Evolutionary conservation across 2,329 filamentous ascomycete genomes (phyloP).

Genomic region (Alternaria sp.): DNA sequence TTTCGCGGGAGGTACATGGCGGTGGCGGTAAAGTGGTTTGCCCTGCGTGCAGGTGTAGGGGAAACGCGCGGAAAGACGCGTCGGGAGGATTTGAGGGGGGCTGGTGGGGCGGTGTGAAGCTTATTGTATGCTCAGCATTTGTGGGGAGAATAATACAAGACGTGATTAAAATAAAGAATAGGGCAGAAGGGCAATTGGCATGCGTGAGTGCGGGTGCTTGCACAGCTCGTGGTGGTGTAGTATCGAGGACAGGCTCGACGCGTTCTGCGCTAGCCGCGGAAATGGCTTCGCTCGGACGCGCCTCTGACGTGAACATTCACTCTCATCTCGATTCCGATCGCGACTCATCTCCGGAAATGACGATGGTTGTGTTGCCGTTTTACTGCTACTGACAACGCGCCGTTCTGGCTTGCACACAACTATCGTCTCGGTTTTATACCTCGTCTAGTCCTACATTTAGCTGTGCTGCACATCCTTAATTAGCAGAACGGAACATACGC

Average conservation of each 20-base stretch:
- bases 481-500: too few relatives aligned
- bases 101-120: conserved; percentile 18
- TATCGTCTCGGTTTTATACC: too few relatives aligned
- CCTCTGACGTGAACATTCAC: conserved; percentile 32
- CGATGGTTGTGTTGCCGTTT: too few relatives aligned
- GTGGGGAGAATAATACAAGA: conserved; percentile 27
- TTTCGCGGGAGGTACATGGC: conserved; percentile 92
- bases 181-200: conserved; percentile 30
- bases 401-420: too few relatives aligned
- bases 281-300: conserved; percentile 22
- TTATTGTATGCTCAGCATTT: conserved; percentile 31
- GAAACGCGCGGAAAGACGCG: conserved; percentile 38
- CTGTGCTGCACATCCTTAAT: too few relatives aligned
- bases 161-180: conserved; percentile 21
- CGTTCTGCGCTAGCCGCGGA: conserved; percentile 31
- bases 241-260: conserved; percentile 28
- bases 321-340: conserved; percentile 21
- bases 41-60: conserved; percentile 23
- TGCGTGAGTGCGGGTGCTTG: conserved; percentile 34
- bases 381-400: too few relatives aligned
- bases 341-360: too few relatives aligned
- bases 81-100: conserved; percentile 28
- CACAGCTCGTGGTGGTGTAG: conserved; percentile 26
- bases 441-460: too few relatives aligned
- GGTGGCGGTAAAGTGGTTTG: conserved; percentile 20